Percentiles rank a stretch among this genome's conserved stretches.
These are phyloP conservation scores for Venturia nashicola DNA, from an alignment of 2,329 filamentous ascomycete genomes.

Conservation along the genomic window DNA sequence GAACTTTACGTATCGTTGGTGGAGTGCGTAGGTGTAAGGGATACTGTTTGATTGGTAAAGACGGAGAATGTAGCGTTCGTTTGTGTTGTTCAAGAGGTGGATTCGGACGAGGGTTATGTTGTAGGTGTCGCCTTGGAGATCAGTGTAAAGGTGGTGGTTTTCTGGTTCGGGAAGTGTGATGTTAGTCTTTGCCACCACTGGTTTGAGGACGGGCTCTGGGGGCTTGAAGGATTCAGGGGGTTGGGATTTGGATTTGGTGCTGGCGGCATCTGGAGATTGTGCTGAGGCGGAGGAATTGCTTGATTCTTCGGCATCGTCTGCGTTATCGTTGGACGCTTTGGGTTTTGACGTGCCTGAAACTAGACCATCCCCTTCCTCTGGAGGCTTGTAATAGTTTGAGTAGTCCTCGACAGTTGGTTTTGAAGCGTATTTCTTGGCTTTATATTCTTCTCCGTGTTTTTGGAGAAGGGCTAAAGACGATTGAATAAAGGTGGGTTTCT, in stretches of 20 bases:
- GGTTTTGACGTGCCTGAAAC: background rate
- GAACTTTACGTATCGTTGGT: constrained; percentile 19
- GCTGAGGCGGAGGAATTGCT: background rate
- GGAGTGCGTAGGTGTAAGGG: constrained; percentile 50
- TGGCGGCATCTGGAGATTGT: background rate
- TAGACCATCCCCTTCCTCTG: background rate
- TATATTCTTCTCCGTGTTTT: constrained; percentile 16
- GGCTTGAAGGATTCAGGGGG: background rate
- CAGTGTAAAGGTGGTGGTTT: constrained; percentile 52
- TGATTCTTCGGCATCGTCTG: background rate
- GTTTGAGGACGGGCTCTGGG: background rate
- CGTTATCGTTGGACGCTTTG: background rate
- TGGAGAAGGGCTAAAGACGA: constrained; percentile 19
- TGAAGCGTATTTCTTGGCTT: constrained; percentile 7
- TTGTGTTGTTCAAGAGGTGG: constrained; percentile 34
- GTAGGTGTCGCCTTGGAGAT: constrained; percentile 51
- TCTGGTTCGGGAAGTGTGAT: constrained; percentile 18
- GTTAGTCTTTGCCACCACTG: background rate
- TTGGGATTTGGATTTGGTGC: background rate
- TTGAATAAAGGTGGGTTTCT: constrained; percentile 11
- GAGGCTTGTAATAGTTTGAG: constrained; percentile 8
- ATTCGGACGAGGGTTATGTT: constrained; percentile 46
- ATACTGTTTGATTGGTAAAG: constrained; percentile 50
- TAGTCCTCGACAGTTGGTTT: constrained; percentile 6
- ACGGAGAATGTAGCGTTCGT: constrained; percentile 36